Evolutionary conservation across 352 stramenopile species (phyloP), one percentile per base, ranked within the genome.

Genomic region (Phytophthora tentaculata): DNA sequence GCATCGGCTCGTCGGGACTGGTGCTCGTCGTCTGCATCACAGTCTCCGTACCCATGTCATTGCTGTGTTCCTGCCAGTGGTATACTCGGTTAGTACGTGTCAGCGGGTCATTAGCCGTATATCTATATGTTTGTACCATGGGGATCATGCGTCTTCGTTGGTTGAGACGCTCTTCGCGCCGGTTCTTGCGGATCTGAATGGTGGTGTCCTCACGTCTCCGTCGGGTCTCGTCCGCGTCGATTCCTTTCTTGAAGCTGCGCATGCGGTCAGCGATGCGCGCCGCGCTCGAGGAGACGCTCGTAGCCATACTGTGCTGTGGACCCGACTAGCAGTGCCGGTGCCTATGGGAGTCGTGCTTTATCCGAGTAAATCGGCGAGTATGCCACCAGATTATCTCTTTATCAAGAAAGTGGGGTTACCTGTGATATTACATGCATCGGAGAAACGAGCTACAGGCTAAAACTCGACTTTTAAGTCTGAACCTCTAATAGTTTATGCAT

Each of bases 181-280:
- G 89, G 47, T 64, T 91, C 82, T 95, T 97, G 61, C 89, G 89
- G 74, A 97, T 96, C 72, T 96, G 88, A 45, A 93, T 81, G 35
- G 87, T 87, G 20, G 85, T 94, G 60, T 95, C 88, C 43, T 93
- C 85, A 51, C 89, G 86, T 35, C 86, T 81, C 19, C 88, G 81
- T 54, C 89, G 84, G 51, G 76, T 92, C 54, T 84, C 81, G 29
- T 94, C 84, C 26, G 69, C 73, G 76, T 97, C 89, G 64, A 97
- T 93, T 55, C 85, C 88, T 69, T 96, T 97, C 75, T 97, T 97
- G 67, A 92, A 96, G 64, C 71, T 88, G 59, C 84, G 90, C 77
- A 95, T 87, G 45, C 88, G 89, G 26, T 95, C 84, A 52, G 77
- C 64, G 28, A 79, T 26, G 54, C 71, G 65, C 65, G 69, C 35